These are phyloP conservation scores for Dictyostelium citrinum DNA, from an alignment of 78 protist species.

Conservation along the genomic window DNA sequence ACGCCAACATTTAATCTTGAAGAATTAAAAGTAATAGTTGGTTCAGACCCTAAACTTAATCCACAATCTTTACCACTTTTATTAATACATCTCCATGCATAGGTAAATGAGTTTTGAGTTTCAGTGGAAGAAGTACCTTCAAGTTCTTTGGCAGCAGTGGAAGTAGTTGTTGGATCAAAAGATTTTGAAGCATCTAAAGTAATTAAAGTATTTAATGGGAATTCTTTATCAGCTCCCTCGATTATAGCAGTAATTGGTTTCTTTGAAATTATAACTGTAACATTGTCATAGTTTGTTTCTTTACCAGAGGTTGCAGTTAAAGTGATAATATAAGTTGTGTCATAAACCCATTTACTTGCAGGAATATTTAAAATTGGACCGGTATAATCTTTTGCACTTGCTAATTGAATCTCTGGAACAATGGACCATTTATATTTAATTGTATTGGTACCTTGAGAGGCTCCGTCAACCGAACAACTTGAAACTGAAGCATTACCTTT, in stretches of 20 bases:
- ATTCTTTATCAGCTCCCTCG: conserved; percentile 34
- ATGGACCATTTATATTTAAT: conserved; percentile 29
- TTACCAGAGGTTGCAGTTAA: conserved; percentile 21
- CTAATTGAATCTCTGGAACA: not conserved
- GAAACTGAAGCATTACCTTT: conserved; percentile 5
- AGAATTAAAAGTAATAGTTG: not conserved
- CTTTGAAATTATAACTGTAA: not conserved
- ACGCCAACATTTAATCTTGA: not conserved
- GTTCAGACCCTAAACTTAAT: not conserved
- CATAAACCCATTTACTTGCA: not conserved
- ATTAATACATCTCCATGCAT: conserved; percentile 26
- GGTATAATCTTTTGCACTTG: not conserved
- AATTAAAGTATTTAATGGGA: not conserved
- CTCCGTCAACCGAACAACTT: not conserved
- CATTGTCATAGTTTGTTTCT: not conserved
- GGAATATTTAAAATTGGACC: not conserved
- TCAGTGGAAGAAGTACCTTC: not conserved
- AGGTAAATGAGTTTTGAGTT: not conserved
- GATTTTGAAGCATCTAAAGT: conserved; percentile 22
- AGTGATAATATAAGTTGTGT: conserved; percentile 2
- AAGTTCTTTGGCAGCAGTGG: not conserved
- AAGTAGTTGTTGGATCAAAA: not conserved
- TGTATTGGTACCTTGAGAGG: not conserved
- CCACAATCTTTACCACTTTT: not conserved
- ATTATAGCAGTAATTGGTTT: not conserved